Base-by-base conservation (phyloP, 805 yeast genomes). In the Yarrowia divulgata region DNA sequence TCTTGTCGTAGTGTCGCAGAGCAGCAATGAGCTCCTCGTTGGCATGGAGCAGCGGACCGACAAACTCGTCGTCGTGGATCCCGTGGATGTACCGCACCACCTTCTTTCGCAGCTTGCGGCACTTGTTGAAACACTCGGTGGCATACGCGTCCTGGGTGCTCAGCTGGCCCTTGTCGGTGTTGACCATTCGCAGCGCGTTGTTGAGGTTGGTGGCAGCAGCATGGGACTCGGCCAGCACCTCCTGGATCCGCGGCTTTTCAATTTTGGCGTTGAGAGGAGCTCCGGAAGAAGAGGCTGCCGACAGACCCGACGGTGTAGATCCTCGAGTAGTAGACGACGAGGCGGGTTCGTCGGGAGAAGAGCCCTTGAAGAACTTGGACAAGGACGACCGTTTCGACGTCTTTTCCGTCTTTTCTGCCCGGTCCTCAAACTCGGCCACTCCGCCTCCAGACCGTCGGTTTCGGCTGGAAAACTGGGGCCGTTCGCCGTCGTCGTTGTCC, bases 1-100 rank as follows among this genome's bases (percentile, higher is more conserved):
- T 77, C 60, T 84, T 83, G 70, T 93, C 97, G 76, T 87, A 93
- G 67, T 81, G 79, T 73, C 87, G 86, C 74, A 95, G 83, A 0
- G 93, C 89, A 4, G 81, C 81, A 8, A 95, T 96, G 71, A 95
- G 83, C 76, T 91, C 93, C 74, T 95, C 99, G 76, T 95, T 95
- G 55, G 97, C 96, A 73, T 87, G 89, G 70, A 95, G 86, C 71
- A 95, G 83, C 54, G 91, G 85, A n/a, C 98, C 98, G 71, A 95
- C 79, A 71, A 87, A 90, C 74, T 91, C 97, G 72, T 93, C 98
- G 70, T 87, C 88, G 52, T 91, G 90, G 49, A 93, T 91, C 66
- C 86, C 82, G 79, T 95, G 98, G 72, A 95, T 83, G 76, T 93
- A 93, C 71, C 92, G 81, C 72, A 95, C 81, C 16, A 95, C 87